Evolutionary conservation across 2,329 filamentous ascomycete species (phyloP), one percentile per base, ranked within the genome.

Genomic region (Colletotrichum agaves): DNA sequence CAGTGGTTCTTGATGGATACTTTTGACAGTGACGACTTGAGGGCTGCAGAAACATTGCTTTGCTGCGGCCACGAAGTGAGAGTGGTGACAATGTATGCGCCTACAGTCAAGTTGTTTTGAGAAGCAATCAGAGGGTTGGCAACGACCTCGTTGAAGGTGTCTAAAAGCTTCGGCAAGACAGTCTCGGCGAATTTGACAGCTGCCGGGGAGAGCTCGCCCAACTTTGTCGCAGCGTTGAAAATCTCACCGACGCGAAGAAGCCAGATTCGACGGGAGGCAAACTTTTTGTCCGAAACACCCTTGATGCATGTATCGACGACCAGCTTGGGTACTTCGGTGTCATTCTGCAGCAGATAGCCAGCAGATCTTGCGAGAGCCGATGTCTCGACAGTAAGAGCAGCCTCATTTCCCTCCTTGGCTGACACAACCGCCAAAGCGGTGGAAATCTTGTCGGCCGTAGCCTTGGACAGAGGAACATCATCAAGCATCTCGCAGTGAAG

Each of bases 341-440:
- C 86, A 31, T 88, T 83, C n/a, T 85, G 79, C 15, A 98, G 76
- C 41, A 91, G 83, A 74, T 86, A 87, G 11, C 82, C 80, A 37
- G 91, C 80, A 73, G 92, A 91, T 67, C 87, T 86, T 60, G 88
- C 85, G 62, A 98, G 84, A 4, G 92, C 87, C 37, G 85, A 84
- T 6, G 94, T 89, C 77, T 97, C 93, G 10, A 92, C 90, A 46
- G 88, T 85, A 27, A 97, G 82, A 46, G 94, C 94, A 39, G 85
- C 82, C 78, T 99, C 96, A 73, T 97, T 98, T 7, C 94, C 90
- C 79, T 99, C 96, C 75, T 98, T 97, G 6, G 87, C 81, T 17
- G 92, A 90, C 13, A 93, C 83, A 17, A 88, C 79, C 6, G 91
- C 88, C 66, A 98, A 84, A 6, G 87, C 88, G 56, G 84, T 81